Evolutionary conservation across 108 stramenopile species (phyloP).

Genomic region (Cyclostephanos tholiformis): DNA sequence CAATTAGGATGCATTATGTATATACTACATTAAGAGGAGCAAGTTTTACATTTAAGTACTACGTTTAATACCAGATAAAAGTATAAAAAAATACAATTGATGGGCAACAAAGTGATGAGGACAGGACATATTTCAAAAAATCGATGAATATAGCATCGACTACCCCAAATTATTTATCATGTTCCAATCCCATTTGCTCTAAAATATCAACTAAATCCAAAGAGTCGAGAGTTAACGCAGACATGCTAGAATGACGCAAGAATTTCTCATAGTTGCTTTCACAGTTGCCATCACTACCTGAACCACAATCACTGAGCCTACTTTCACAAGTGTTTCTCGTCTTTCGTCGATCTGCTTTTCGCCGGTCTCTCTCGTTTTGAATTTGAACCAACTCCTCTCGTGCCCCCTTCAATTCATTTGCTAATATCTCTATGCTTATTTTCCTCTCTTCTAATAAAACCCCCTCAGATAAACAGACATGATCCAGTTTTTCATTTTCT

Average conservation of each 20-base stretch:
- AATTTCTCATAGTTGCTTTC: background rate
- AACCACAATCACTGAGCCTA: background rate
- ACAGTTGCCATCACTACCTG: background rate
- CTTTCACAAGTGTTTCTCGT: background rate
- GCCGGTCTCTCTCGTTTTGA: slow-evolving; percentile 8
- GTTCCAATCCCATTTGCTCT: slow-evolving; percentile 2
- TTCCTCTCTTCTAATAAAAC: slow-evolving; percentile 14
- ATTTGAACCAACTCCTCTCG: slow-evolving; percentile 3
- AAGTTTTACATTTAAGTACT: too few species aligned
- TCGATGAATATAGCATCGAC: too few species aligned
- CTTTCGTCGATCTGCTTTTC: background rate
- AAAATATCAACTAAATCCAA: slow-evolving; percentile 16
- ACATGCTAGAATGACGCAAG: background rate
- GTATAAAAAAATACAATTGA: too few species aligned
- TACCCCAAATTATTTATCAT: too few species aligned
- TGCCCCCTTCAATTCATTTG: slow-evolving; percentile 12
- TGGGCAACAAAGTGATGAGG: too few species aligned
- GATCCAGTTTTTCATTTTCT: slow-evolving; percentile 16
- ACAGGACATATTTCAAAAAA: too few species aligned
- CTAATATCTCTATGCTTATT: slow-evolving; percentile 13
- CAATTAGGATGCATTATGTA: too few species aligned
- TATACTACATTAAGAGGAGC: too few species aligned
- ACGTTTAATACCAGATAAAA: too few species aligned
- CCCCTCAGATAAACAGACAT: background rate
- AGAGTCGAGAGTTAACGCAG: slow-evolving; percentile 13